Evolutionary conservation across 1,284 basidiomycete species (phyloP).

Genomic region (Laetiporus sulphureus): DNA sequence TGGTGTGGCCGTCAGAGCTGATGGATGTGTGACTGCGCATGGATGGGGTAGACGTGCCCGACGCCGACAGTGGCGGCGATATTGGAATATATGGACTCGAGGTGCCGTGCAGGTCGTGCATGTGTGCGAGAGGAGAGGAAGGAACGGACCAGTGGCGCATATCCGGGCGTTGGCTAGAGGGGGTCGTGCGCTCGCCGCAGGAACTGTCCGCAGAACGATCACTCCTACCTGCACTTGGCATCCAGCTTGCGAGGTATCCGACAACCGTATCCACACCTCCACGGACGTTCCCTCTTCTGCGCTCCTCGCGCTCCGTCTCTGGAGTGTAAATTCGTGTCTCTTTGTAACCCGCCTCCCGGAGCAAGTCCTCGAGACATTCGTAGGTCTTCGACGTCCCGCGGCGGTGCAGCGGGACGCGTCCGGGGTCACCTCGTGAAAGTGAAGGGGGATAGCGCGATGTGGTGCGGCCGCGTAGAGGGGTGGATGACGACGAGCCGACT

Average conservation of each 20-base stretch:
- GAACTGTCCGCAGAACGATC: slow-evolving; percentile 19
- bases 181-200: slow-evolving; percentile 1
- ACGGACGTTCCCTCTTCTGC: slow-evolving; percentile 17
- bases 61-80: slow-evolving; percentile 13
- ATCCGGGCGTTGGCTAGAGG: neutral
- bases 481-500: slow-evolving; percentile 13
- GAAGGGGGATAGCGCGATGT: slow-evolving; percentile 44
- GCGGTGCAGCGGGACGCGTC: slow-evolving; percentile 63
- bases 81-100: slow-evolving; percentile 7
- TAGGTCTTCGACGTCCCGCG: slow-evolving; percentile 74
- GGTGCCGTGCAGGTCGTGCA: slow-evolving; percentile 10
- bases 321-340: slow-evolving; percentile 85
- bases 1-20: slow-evolving; percentile 12
- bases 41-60: slow-evolving; percentile 15
- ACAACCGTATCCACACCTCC: slow-evolving; percentile 51
- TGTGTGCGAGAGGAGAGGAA: slow-evolving; percentile 28
- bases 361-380: slow-evolving; percentile 75
- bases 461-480: slow-evolving; percentile 25
- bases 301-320: slow-evolving; percentile 52
- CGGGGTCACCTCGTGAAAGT: slow-evolving; percentile 31
- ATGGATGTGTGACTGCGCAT: slow-evolving; percentile 12
- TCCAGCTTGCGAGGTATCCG: slow-evolving; percentile 52
- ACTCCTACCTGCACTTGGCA: slow-evolving; percentile 24
- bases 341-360: slow-evolving; percentile 83
- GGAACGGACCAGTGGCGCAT: slow-evolving; percentile 21